Percentiles rank a stretch among this genome's conserved stretches.
Conservation (phyloP, 306 rosid genomes). For the Astragalus membranaceus region DNA sequence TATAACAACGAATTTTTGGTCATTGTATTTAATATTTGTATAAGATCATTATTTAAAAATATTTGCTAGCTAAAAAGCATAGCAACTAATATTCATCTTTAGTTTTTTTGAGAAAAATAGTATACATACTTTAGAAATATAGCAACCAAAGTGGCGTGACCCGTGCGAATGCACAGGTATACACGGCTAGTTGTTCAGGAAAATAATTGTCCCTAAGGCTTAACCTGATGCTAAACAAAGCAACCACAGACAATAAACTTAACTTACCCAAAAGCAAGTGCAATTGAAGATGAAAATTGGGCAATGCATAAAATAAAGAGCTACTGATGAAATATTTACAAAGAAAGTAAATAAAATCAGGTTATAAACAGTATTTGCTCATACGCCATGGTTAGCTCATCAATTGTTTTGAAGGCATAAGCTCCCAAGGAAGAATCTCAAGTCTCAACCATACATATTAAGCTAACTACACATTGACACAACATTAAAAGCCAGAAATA, state of each 20-base stretch:
- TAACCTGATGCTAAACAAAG: not conserved
- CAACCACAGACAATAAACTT: not conserved
- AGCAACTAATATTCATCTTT: too few relatives aligned
- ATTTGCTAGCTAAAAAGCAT: too few relatives aligned
- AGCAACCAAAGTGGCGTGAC: too few relatives aligned
- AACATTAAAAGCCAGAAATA: conserved; percentile 3
- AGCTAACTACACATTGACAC: conserved; percentile 2
- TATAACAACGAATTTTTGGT: too few relatives aligned
- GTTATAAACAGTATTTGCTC: not conserved
- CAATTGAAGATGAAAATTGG: not conserved
- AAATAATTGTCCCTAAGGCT: not conserved
- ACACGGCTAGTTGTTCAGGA: not conserved
- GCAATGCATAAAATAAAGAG: not conserved
- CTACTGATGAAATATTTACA: not conserved
- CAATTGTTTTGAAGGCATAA: conserved; percentile 15
- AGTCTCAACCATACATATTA: not conserved
- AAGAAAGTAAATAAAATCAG: conserved; percentile 8
- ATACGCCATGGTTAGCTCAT: not conserved
- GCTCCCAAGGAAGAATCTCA: not conserved
- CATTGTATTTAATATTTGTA: too few relatives aligned
- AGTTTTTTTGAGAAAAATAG: too few relatives aligned
- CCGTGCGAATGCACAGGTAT: not conserved
- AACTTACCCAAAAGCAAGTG: not conserved
- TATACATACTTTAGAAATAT: too few relatives aligned
- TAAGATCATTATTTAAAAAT: too few relatives aligned